Percentiles rank a stretch among this genome's conserved stretches.
Conservation (phyloP, 495 filamentous ascomycete species). For the Penicillium arizonense region DNA sequence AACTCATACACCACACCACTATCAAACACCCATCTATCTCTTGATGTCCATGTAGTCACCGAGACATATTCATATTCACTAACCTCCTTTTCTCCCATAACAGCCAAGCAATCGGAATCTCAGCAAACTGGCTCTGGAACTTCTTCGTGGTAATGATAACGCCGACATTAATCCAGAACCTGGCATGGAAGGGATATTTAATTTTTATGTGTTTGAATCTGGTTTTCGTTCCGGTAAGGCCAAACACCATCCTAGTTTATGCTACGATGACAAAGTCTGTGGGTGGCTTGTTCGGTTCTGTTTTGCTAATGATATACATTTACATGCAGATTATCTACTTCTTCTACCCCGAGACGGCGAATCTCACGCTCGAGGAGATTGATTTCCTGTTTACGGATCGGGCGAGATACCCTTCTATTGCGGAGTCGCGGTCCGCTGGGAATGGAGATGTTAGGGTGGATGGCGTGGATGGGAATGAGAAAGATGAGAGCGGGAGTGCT, state of each 20-base stretch:
- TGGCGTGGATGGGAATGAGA: not conserved
- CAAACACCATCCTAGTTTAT: not conserved
- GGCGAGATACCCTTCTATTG: conserved; percentile 4
- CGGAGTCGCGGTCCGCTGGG: too few relatives aligned
- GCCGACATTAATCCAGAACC: conserved; percentile 47
- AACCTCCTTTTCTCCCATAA: too few relatives aligned
- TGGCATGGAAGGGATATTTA: conserved; percentile 58
- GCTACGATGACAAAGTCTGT: too few relatives aligned
- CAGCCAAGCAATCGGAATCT: conserved; percentile 32
- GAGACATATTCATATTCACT: too few relatives aligned
- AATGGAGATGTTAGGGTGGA: too few relatives aligned
- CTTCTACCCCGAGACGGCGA: conserved; percentile 43
- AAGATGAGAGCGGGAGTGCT: not conserved
- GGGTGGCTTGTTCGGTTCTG: not conserved
- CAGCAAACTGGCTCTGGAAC: conserved; percentile 46
- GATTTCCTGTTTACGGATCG: conserved; percentile 31
- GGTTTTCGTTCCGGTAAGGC: conserved; percentile 36
- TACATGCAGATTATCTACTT: conserved; percentile 35
- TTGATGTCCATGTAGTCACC: not conserved
- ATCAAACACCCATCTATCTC: not conserved
- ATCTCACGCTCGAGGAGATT: conserved; percentile 42
- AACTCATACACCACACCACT: not conserved
- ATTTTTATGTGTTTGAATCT: conserved; percentile 59
- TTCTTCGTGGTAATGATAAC: conserved; percentile 62
- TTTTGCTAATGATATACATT: not conserved